Evolutionary conservation across 768 basidiomycete genomes (phyloP).

Genomic region (Lentinula sp.): DNA sequence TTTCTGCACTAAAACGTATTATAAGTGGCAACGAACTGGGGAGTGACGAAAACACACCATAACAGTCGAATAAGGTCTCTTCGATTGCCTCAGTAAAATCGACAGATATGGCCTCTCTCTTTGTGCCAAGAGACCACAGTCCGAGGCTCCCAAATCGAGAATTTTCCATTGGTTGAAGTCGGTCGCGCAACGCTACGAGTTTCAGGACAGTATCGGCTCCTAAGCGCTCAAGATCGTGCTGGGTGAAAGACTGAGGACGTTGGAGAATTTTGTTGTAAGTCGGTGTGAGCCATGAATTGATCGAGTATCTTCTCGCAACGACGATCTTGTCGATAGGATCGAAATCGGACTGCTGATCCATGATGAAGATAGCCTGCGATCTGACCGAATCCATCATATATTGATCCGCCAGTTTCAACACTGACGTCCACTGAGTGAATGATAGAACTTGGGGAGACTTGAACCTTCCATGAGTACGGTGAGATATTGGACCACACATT

Average conservation of each 20-base stretch:
- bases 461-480: too few species aligned
- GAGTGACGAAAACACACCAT: too few species aligned
- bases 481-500: too few species aligned
- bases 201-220: background rate
- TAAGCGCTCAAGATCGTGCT: background rate
- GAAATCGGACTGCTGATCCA: background rate
- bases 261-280: background rate
- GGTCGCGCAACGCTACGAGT: background rate
- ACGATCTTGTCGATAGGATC: background rate
- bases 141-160: too few species aligned
- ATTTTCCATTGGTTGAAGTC: background rate
- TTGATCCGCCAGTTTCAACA: background rate
- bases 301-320: background rate
- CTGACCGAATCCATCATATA: background rate
- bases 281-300: background rate
- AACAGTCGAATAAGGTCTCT: too few species aligned
- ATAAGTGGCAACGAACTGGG: too few species aligned
- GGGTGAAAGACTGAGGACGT: background rate
- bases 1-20: too few species aligned
- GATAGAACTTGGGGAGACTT: background rate
- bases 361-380: background rate
- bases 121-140: too few species aligned
- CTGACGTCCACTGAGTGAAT: background rate
- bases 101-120: too few species aligned
- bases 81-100: too few species aligned